These are phyloP conservation scores for Spongospora subterranea DNA, from an alignment of 208 protist species.

Conservation along the genomic window DNA sequence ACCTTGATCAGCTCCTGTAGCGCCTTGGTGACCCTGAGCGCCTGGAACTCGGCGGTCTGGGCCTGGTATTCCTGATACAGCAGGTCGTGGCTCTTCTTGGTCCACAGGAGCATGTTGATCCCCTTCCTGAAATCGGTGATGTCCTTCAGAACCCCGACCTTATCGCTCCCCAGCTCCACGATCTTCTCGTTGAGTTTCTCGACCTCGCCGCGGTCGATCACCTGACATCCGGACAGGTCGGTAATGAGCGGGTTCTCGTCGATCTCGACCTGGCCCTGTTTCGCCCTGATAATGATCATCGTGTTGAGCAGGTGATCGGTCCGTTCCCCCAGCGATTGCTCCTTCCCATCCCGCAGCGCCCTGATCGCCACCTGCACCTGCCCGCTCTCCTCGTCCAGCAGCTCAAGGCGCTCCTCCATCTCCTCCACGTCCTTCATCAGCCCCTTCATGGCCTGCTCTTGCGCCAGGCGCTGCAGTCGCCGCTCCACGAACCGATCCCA, in stretches of 20 bases:
- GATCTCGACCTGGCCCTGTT: slow-evolving; percentile 45
- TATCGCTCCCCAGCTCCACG: slow-evolving; percentile 22
- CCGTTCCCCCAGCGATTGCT: not conserved
- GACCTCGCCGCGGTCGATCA: slow-evolving; percentile 31
- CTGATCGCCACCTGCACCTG: not conserved
- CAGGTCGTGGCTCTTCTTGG: slow-evolving; percentile 48
- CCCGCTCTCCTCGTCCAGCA: not conserved
- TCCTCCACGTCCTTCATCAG: not conserved
- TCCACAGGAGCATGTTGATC: slow-evolving; percentile 30
- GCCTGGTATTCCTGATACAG: slow-evolving; percentile 29
- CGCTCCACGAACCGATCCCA: slow-evolving; percentile 51
- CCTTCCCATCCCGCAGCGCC: not conserved
- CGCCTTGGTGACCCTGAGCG: slow-evolving; percentile 8
- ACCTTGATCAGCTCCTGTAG: slow-evolving; percentile 52
- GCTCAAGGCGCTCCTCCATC: slow-evolving; percentile 17
- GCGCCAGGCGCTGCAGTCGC: not conserved
- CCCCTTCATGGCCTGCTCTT: not conserved
- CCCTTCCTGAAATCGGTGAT: slow-evolving; percentile 41
- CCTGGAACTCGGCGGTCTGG: slow-evolving; percentile 49
- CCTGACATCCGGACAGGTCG: not conserved
- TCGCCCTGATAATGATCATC: slow-evolving; percentile 35
- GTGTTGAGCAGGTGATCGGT: not conserved
- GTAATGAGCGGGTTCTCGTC: not conserved
- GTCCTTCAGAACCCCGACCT: slow-evolving; percentile 22
- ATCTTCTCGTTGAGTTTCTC: slow-evolving; percentile 16